A percentile compares a stretch with the other conserved stretches of the same genome.
Evolutionary conservation across 1,284 basidiomycete species (phyloP).

Genomic region (Agroathelia rolfsii): DNA sequence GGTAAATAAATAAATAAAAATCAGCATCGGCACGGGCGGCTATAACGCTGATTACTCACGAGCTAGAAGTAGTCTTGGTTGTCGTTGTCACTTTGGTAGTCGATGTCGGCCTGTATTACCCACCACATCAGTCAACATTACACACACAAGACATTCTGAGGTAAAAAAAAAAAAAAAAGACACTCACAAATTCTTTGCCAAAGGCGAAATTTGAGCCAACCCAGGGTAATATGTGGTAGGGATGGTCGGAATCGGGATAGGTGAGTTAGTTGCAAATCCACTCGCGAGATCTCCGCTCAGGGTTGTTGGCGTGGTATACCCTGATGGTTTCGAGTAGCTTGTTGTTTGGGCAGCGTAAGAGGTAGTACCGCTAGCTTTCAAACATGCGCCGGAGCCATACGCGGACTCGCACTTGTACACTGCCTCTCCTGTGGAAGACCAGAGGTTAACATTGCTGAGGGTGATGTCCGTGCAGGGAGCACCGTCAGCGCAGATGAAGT

Average conservation of each 20-base stretch:
- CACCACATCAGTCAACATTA: no score
- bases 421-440: constrained; percentile 19
- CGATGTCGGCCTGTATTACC: no score
- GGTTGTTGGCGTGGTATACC: constrained; percentile 20
- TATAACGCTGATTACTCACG: no score
- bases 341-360: constrained; percentile 18
- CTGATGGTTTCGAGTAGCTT: constrained; percentile 16
- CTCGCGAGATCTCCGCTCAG: constrained; percentile 19
- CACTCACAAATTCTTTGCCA: no score
- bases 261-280: constrained; percentile 21
- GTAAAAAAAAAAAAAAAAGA: no score
- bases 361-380: constrained; percentile 15
- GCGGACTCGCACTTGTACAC: constrained; percentile 23
- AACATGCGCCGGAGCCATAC: constrained; percentile 23
- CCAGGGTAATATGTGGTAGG: no score
- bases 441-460: constrained; percentile 23
- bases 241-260: constrained; percentile 25
- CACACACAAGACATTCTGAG: no score
- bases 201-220: no score
- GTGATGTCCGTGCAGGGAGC: constrained; percentile 23
- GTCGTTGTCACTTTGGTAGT: no score
- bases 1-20: no score
- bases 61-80: no score
- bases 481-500: constrained; percentile 23
- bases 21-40: no score